Percentiles rank a stretch among this genome's conserved stretches.
Conservation (phyloP, 2,329 filamentous ascomycete species). For the Calonectria henricotiae region DNA sequence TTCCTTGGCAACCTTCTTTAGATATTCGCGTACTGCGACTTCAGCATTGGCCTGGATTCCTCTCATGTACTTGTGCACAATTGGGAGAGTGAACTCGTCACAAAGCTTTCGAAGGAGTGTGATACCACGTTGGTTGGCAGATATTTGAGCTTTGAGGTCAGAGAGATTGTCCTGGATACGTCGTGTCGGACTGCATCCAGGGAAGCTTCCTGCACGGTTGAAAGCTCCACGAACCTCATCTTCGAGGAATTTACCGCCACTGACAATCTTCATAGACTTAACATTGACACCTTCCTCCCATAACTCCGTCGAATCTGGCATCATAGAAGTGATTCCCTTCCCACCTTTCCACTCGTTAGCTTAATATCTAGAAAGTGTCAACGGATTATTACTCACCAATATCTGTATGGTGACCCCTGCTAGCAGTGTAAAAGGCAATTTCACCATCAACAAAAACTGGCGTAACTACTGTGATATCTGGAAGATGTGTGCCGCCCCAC, state of each 20-base stretch:
- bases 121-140: constrained; percentile 62
- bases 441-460: constrained; percentile 57
- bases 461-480: constrained; percentile 62
- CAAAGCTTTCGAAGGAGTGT: constrained; percentile 55
- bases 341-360: constrained; percentile 48
- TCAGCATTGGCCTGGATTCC: constrained; percentile 60
- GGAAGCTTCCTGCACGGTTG: constrained; percentile 56
- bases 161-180: constrained; percentile 62
- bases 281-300: constrained; percentile 65
- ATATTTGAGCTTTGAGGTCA: constrained; percentile 63
- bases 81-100: constrained; percentile 55
- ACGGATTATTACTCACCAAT: constrained; percentile 48
- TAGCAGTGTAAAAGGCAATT: constrained; percentile 60
- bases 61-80: constrained; percentile 59
- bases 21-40: constrained; percentile 54
- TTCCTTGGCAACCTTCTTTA: constrained; percentile 65
- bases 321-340: constrained; percentile 61
- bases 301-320: constrained; percentile 60
- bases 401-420: constrained; percentile 57
- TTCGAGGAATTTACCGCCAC: constrained; percentile 57
- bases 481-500: constrained; percentile 61
- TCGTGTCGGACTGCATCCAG: constrained; percentile 59
- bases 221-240: constrained; percentile 54
- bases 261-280: constrained; percentile 59
- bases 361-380: neutral